Base-by-base conservation (phyloP, 805 yeast species). In the Pichia ethanolica region DNA sequence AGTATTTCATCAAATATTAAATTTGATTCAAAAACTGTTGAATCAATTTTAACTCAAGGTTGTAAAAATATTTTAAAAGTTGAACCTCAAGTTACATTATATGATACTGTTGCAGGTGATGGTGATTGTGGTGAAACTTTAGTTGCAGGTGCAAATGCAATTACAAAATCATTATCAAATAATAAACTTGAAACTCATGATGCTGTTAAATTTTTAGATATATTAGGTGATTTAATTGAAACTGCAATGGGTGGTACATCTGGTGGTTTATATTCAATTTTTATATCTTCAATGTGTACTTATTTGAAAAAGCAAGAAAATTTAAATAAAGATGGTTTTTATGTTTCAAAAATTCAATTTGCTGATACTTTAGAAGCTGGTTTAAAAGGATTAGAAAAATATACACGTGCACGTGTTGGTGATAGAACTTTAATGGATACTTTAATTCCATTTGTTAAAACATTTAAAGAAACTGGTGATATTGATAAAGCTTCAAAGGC, bases 91-190 rank as follows among this genome's bases (percentile, higher is more conserved):
- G 84, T 90, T 60, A 90, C 97, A 1, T 75, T 79, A 48, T 82
- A 86, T 56, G 98, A 90, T 60, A 85, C 95, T 2, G 74, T 81
- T 56, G 97, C 91, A 1, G 98, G 98, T 50, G 98, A 90, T 65
- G 98, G 98, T 58, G 98, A 90, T 64, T 90, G 97, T 68, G 98
- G 98, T 39, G 93, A 88, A 59, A 90, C 97, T 1, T 70, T 90
- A 53, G 87, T 82, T 12, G 75, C 79, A 27, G 98, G 97, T 38
- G 93, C 89, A 32, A 74, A 82, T 48, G 89, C 86, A 1, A 77
- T 90, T 40, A 65, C 80, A 41, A 69, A 73, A 10, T 78, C 80
- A 25, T 67, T 88, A 43, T 69, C 72, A 9, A 46, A 60, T 20
- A 63, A 65, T 30, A 57, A 65, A 8, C 58, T 77, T 25, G 66